Evolutionary conservation across 768 basidiomycete species (phyloP).

Genomic region (Tylopilus felleus): DNA sequence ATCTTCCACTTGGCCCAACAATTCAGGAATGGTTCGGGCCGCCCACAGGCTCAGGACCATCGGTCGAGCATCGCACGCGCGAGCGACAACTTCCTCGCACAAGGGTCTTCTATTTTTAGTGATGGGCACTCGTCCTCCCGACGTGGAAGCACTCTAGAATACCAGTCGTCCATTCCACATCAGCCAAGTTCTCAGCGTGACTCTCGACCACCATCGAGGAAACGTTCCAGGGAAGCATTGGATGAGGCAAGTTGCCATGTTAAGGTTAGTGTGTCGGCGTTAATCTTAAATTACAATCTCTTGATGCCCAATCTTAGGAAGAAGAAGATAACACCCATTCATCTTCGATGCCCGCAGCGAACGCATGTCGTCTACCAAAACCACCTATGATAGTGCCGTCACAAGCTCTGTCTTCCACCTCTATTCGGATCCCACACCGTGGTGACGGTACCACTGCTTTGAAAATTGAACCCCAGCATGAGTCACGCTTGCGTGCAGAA

Average conservation of each 20-base stretch:
- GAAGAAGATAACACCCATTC: constrained; percentile 20
- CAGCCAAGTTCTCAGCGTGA: constrained; percentile 18
- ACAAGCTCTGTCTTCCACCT: constrained; percentile 15
- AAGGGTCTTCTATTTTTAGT: constrained; percentile 30
- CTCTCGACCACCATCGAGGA: constrained; percentile 27
- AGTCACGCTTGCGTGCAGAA: constrained; percentile 23
- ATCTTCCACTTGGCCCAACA: constrained; percentile 25
- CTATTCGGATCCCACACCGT: constrained; percentile 16
- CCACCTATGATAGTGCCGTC: constrained; percentile 25
- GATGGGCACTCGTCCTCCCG: constrained; percentile 21
- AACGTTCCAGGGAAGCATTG: constrained; percentile 32
- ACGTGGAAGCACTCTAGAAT: constrained; percentile 17
- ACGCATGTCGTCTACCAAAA: constrained; percentile 21
- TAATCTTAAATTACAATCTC: constrained; percentile 26
- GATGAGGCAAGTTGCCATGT: constrained; percentile 27
- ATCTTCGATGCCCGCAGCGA: constrained; percentile 17
- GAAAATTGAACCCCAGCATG: constrained; percentile 19
- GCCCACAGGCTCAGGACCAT: constrained; percentile 29
- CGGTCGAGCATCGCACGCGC: constrained; percentile 32
- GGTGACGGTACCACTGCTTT: constrained; percentile 6
- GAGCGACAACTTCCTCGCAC: constrained; percentile 32
- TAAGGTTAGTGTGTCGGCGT: constrained; percentile 31
- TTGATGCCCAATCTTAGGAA: constrained; percentile 30
- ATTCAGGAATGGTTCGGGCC: constrained; percentile 14
- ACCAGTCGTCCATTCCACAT: constrained; percentile 10